Evolutionary conservation across 73 alveolate genomes (phyloP), one percentile per base, ranked within the genome.

Genomic region (Paramecium pentaurelia): DNA sequence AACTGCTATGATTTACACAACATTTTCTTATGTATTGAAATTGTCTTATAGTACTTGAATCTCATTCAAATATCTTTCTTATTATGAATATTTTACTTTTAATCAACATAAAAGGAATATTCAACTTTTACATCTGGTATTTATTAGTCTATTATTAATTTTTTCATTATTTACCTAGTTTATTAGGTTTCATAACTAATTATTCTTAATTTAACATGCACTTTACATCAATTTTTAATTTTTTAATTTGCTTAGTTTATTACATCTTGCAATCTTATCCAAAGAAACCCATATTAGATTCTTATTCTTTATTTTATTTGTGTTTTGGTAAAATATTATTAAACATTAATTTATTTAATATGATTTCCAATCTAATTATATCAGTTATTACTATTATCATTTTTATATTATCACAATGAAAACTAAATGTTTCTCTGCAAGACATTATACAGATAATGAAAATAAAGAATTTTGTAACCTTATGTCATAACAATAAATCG

Each of bases 111-210:
- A 14, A 73, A 14, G 6, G 40, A 36, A 37, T 36, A 73, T 73
- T 73, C 87, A 14, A 73, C 40, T 73, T 73, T 73, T 44, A 73
- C 87, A 73, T 73, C 87, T 4, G 47, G 47, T 14, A 73, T 73
- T 73, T 32, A 14, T 20, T 73, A 14, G 18, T 73, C 84, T 68
- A 28, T 30, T 22, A 14, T 32, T 8, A 18, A 25, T 3, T 1
- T 68, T 32, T 32, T 12, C 1, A 14, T 6, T 4, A 68, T 25
- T 22, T 68, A 68, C 84, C 60, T 36, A 37, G 3, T 36, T 73
- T 38, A 73, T 32, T 18, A 3, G 60, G 34, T 73, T 40, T 73
- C 87, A 73, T 73, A 18, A 73, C 87, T 18, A 73, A 73, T 36
- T 12, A 20, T 18, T 73, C 87, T 44, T 73, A 37, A 73, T 73